Evolutionary conservation across 1,284 basidiomycete species (phyloP), one percentile per base, ranked within the genome.

Genomic region (Sphaerobolus stellatus): DNA sequence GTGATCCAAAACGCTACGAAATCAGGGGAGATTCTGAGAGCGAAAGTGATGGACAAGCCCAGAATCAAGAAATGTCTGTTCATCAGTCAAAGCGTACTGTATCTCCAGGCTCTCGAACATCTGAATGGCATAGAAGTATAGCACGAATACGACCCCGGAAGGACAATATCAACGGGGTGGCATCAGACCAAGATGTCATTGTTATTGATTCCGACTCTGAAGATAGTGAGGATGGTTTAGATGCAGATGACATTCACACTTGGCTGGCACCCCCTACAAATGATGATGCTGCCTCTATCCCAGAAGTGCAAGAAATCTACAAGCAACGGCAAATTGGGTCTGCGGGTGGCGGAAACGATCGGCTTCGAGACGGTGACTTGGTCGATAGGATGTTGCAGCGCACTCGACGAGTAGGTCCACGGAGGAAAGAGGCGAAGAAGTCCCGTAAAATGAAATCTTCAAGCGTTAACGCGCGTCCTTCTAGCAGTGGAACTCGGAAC

Each of bases 321-420:
- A 27, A 22, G 28, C 13, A 18, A 24, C 13, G 9, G 11, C 41
- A 18, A 27, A 11, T 7, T 14, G 18, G 41, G 14, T 22, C 20
- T 22, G 6, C 41, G 13, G 14, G 28, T 38, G 64, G 61, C 33
- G 61, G 56, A 1, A 64, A 57, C 53, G 11, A 43, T 33, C 58
- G 48, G 54, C 46, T 71, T 9, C 48, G 64, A 41, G 75, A 79
- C 54, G 72, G 70, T 57, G 76, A 73, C 59, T 62, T 82, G 40
- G 82, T 84, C 50, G 80, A 84, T 57, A 81, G 75, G 66, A 84
- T 84, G 82, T 58, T 84, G 43, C 69, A 68, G n/a, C 71, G 73
- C 51, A 72, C 72, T 5, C 70, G 71, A 33, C 68, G 60, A 29
- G 59, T 56, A 40, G 34, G 33, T 22, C 31, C 34, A 72, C 45